Evolutionary conservation across 1,284 basidiomycete genomes (phyloP), one percentile per base, ranked within the genome.

Genomic region (Lentinula novae-zelandiae): DNA sequence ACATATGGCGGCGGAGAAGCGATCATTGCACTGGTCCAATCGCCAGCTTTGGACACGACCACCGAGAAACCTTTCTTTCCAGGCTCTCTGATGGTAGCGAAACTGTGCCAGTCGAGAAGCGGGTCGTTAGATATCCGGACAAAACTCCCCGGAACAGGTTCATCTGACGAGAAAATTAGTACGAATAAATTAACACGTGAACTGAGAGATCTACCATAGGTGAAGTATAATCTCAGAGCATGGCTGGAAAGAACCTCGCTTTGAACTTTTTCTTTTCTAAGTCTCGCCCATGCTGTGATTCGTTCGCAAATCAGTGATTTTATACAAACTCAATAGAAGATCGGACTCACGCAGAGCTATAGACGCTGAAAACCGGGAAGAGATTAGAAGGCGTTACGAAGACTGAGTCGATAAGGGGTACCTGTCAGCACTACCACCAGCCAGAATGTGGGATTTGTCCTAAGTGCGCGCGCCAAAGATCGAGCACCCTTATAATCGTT

Each of bases 41-140:
- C 83, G n/a, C 84, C 83, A 38, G 83, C 83, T 53, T 73, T 75
- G 27, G 81, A 84, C 12, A 85, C 79, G 44, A 85, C 77, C 33
- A 84, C 73, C 3, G 83, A 85, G 66, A 79, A 85, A 0, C 83
- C 84, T 36, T 74, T 75, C 69, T 79, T 76, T 36, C 80, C 79
- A n/a, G 82, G 82, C 55, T 79, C 79, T 1, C 78, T 72, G 42
- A 84, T 75, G 15, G 81, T 83, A 2, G 83, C 83, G 66, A 86
- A 85, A 8, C 80, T 79, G 63, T 85, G 84, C 84, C 84, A 86
- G 69, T 86, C 83, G 46, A 78, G 70, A 49, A 84, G 73, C 10
- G 83, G 84, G 57, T 73, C 75, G 39, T 78, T 76, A 1, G 84
- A 83, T 60, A 86, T 73, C 56, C 83, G 79, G n/a, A 79, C 78